Conservation (phyloP, 352 stramenopile species). For the Globisporangium recalcitrans region DNA sequence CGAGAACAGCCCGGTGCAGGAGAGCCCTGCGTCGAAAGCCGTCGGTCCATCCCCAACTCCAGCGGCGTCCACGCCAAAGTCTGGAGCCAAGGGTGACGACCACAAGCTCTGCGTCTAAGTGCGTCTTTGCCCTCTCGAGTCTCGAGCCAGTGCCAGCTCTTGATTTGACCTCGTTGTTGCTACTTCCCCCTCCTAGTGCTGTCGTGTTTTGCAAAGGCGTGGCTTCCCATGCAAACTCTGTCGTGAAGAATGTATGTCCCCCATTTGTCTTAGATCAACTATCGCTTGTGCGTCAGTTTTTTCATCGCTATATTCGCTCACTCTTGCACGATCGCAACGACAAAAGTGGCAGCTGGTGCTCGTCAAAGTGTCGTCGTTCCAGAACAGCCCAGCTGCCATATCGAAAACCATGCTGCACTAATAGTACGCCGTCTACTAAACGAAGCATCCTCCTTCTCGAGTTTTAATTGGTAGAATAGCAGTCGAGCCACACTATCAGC, state of each 20-base stretch:
- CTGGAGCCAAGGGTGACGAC: conserved; percentile 4
- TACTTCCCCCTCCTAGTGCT: neutral
- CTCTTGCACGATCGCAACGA: no score
- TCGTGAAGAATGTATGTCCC: neutral
- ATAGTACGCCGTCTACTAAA: neutral
- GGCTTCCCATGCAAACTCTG: neutral
- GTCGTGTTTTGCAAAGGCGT: neutral
- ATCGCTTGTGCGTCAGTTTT: no score
- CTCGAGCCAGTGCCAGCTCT: neutral
- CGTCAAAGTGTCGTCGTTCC: neutral
- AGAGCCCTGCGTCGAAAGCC: neutral
- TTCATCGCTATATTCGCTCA: no score
- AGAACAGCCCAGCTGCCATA: neutral
- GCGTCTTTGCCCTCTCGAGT: neutral
- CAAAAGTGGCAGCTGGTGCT: neutral
- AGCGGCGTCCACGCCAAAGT: conserved; percentile 9
- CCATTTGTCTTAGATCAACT: neutral
- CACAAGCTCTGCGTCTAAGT: conserved; percentile 16
- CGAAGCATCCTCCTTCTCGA: neutral
- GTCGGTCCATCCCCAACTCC: conserved; percentile 11
- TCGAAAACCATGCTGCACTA: neutral
- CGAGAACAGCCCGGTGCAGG: conserved; percentile 8
- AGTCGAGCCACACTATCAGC: neutral
- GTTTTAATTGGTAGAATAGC: neutral
- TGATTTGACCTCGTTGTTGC: neutral